These are phyloP conservation scores for Pelargonium fulgidum DNA, from an alignment of 441 rosid species.

Conservation along the genomic window DNA sequence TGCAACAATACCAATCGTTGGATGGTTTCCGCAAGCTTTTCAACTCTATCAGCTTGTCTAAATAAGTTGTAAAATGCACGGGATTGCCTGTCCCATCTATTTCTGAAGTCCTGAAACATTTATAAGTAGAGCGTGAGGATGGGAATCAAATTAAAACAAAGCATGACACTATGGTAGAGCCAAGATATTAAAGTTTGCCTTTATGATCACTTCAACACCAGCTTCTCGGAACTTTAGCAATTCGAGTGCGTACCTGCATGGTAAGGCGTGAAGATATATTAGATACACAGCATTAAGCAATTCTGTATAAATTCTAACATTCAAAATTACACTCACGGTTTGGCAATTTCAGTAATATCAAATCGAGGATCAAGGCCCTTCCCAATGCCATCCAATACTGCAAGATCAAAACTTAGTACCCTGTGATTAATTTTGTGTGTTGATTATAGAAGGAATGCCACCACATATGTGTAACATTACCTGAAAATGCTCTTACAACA, in stretches of 20 bases:
- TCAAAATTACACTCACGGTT: conserved; percentile 60
- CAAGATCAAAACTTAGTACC: conserved; percentile 21
- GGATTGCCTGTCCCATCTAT: conserved; percentile 92
- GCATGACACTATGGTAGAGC: conserved; percentile 10
- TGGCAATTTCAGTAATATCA: conserved; percentile 96
- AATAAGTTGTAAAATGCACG: conserved; percentile 88
- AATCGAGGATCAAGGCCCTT: conserved; percentile 98
- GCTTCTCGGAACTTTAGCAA: conserved; percentile 86
- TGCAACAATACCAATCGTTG: conserved; percentile 63
- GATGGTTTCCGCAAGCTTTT: conserved; percentile 81
- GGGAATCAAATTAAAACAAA: conserved; percentile 10
- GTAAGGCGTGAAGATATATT: conserved; percentile 25
- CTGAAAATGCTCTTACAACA: conserved; percentile 99
- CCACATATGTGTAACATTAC: conserved; percentile 29
- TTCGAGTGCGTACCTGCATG: conserved; percentile 80
- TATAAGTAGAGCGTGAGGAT: conserved; percentile 13
- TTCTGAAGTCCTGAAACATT: conserved; percentile 69
- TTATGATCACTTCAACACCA: conserved; percentile 85
- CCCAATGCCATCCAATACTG: conserved; percentile 98
- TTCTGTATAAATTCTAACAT: conserved; percentile 5
- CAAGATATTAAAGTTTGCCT: conserved; percentile 41
- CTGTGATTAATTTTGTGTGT: conserved; percentile 4
- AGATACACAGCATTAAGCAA: conserved; percentile 9
- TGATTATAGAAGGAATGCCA: conserved; percentile 15
- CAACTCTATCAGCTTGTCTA: conserved; percentile 94